Percentiles rank a stretch among this genome's conserved stretches.
Evolutionary conservation across 1,284 basidiomycete species (phyloP).

Genomic region (Ceratobasidium sp.): DNA sequence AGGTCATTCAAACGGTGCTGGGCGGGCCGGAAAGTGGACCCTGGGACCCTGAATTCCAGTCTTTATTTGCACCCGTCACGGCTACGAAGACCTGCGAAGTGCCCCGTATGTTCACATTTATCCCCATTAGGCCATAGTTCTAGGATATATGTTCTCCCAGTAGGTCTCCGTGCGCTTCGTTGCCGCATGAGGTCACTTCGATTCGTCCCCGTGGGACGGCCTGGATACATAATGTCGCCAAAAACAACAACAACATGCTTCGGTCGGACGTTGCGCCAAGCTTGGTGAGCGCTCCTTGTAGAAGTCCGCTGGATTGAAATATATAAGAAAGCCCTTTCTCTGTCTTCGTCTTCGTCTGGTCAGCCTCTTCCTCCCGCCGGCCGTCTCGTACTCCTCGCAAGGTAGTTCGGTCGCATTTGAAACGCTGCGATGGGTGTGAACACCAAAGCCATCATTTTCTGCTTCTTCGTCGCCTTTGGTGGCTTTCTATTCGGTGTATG

Average conservation of each 20-base stretch:
- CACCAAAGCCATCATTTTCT: slow-evolving; percentile 67
- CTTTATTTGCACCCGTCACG: not conserved
- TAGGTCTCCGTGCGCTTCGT: slow-evolving; percentile 28
- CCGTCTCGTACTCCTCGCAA: slow-evolving; percentile 9
- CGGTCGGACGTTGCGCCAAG: slow-evolving; percentile 32
- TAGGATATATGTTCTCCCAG: not conserved
- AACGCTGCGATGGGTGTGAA: slow-evolving; percentile 52
- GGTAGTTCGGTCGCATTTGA: not conserved
- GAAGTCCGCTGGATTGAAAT: slow-evolving; percentile 10
- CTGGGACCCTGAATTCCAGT: slow-evolving; percentile 15
- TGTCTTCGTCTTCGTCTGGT: slow-evolving; percentile 39
- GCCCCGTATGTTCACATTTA: slow-evolving; percentile 2
- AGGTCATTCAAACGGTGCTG: not conserved
- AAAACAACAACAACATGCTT: slow-evolving; percentile 2
- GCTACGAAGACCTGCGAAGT: not conserved
- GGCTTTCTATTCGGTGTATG: slow-evolving; percentile 45
- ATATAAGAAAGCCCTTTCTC: slow-evolving; percentile 38
- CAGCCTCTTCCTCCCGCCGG: slow-evolving; percentile 18
- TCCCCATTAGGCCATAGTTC: slow-evolving; percentile 3
- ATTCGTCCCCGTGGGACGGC: slow-evolving; percentile 36
- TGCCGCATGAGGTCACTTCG: slow-evolving; percentile 30
- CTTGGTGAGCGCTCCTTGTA: slow-evolving; percentile 23
- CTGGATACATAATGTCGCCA: slow-evolving; percentile 14
- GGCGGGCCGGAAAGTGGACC: slow-evolving; percentile 16
- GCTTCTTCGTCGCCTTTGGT: slow-evolving; percentile 68